A percentile compares a stretch with the other conserved stretches of the same genome.
Conservation (phyloP, 805 yeast genomes). For the Lachancea cidri region DNA sequence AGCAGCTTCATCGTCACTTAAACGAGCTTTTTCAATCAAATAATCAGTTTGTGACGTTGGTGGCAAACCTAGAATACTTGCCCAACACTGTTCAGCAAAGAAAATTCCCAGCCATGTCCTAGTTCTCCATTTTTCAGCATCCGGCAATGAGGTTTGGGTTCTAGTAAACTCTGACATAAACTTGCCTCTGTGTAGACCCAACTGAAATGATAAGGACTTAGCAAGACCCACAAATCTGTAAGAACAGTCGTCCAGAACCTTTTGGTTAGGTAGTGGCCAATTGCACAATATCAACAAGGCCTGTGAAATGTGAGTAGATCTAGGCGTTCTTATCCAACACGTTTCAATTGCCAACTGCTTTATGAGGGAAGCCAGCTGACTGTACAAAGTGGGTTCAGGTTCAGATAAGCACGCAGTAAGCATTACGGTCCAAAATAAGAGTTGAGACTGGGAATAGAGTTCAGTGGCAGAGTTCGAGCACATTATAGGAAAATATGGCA, state of each 20-base stretch:
- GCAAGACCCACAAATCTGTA: slow-evolving; percentile 87
- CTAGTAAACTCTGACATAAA: slow-evolving; percentile 87
- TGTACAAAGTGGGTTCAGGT: slow-evolving; percentile 79
- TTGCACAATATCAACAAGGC: slow-evolving; percentile 77
- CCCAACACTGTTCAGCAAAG: slow-evolving; percentile 87
- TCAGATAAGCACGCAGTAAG: slow-evolving; percentile 81
- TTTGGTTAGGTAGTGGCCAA: slow-evolving; percentile 93
- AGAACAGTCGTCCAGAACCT: slow-evolving; percentile 86
- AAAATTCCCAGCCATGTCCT: slow-evolving; percentile 87
- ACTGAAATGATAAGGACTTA: slow-evolving; percentile 73
- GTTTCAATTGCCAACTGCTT: slow-evolving; percentile 86
- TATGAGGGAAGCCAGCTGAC: slow-evolving; percentile 67
- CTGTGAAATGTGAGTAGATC: slow-evolving; percentile 91
- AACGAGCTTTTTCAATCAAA: slow-evolving; percentile 69
- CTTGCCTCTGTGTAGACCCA: slow-evolving; percentile 88
- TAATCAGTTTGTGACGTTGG: slow-evolving; percentile 82
- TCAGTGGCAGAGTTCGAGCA: slow-evolving; percentile 66
- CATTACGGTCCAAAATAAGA: slow-evolving; percentile 87
- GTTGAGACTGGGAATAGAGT: slow-evolving; percentile 74
- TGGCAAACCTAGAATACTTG: slow-evolving; percentile 81
- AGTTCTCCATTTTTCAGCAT: slow-evolving; percentile 92
- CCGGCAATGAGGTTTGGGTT: slow-evolving; percentile 81
- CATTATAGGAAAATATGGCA: slow-evolving; percentile 78
- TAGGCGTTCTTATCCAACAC: slow-evolving; percentile 88
- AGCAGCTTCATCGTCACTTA: slow-evolving; percentile 41